A percentile compares a stretch with the other conserved stretches of the same genome.
phyloP scores from a whole-genome alignment of 257 asterid genomes.

The Fraxinus pennsylvanica region DNA sequence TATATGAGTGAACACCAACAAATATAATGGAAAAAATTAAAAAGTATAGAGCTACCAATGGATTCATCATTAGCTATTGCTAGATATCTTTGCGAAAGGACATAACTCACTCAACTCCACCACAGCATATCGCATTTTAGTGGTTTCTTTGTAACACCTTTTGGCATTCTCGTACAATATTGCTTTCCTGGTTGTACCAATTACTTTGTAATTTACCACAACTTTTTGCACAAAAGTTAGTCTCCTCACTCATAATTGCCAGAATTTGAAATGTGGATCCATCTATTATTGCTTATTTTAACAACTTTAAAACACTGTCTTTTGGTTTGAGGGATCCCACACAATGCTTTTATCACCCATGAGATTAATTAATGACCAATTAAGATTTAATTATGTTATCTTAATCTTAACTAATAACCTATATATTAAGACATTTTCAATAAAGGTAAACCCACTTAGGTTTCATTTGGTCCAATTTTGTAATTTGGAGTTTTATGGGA shows the following conservation, averaged over 20 bases:
- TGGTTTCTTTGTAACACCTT: slow-evolving; percentile 10
- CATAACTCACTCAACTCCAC: background rate
- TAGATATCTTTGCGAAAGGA: background rate
- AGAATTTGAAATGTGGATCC: background rate
- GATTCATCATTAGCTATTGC: background rate
- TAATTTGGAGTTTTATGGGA: background rate
- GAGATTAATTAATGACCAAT: background rate
- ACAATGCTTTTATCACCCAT: background rate
- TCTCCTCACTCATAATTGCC: background rate
- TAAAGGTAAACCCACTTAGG: too few relatives aligned
- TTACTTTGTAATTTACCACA: background rate
- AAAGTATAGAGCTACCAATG: background rate
- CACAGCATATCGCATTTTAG: background rate
- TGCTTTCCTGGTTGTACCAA: slow-evolving; percentile 11
- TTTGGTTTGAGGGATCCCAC: background rate
- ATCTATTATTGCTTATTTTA: background rate
- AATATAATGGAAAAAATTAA: too few relatives aligned
- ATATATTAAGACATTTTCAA: too few relatives aligned
- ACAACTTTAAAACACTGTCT: background rate
- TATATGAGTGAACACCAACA: too few relatives aligned
- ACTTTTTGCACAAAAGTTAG: background rate
- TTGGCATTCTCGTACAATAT: background rate
- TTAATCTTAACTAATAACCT: background rate
- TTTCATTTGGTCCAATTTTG: too few relatives aligned
- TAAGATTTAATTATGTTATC: background rate